Conservation (phyloP, 2,329 filamentous ascomycete genomes). For the Xylariaceae sp. region DNA sequence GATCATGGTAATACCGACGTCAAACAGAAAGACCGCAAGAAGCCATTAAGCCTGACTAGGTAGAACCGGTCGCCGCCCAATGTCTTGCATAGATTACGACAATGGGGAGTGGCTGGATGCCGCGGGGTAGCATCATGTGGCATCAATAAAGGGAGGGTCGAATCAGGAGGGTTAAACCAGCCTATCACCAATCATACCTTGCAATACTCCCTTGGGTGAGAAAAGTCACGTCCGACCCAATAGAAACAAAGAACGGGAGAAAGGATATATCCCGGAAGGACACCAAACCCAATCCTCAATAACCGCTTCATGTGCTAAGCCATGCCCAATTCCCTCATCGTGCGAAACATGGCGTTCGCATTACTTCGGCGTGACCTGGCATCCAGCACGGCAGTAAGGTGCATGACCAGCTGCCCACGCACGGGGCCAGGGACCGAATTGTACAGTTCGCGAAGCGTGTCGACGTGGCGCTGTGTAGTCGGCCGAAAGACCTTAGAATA, state of each 20-base stretch:
- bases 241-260: not conserved
- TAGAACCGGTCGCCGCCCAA: not conserved
- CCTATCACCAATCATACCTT: no score
- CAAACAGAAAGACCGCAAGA: no score
- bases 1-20: no score
- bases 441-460: constrained; percentile 10
- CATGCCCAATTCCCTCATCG: constrained; percentile 15
- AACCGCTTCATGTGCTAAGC: not conserved
- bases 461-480: constrained; percentile 11
- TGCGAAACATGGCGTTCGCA: constrained; percentile 11
- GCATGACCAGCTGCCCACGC: not conserved
- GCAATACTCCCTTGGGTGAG: no score
- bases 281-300: no score
- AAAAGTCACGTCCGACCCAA: no score
- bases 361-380: constrained; percentile 3
- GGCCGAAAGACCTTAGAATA: constrained; percentile 20
- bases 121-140: not conserved
- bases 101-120: not conserved
- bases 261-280: not conserved
- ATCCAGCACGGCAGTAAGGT: not conserved
- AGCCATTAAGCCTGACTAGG: no score
- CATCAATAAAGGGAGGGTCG: not conserved
- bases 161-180: not conserved
- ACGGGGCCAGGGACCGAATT: constrained; percentile 1
- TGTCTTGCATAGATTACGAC: not conserved